phyloP scores from a whole-genome alignment of 257 asterid species.

The Petrea volubilis region DNA sequence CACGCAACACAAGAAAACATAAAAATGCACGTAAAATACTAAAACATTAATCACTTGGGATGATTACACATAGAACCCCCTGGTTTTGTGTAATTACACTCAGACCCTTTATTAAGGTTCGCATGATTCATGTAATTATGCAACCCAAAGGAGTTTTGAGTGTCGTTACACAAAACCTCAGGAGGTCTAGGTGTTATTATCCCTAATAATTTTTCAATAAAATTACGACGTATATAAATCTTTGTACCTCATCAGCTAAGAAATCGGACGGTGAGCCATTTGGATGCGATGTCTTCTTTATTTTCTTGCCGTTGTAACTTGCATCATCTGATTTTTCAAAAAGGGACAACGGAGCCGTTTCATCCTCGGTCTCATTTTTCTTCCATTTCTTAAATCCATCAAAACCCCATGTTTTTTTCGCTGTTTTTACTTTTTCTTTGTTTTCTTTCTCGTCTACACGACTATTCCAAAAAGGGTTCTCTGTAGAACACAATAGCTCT shows the following conservation, averaged over 20 bases:
- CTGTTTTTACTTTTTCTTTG: constrained; percentile 35
- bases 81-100: too few relatives aligned
- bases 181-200: too few relatives aligned
- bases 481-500: constrained; percentile 50
- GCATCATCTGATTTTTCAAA: constrained; percentile 55
- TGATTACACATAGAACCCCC: too few relatives aligned
- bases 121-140: not conserved
- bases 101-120: too few relatives aligned
- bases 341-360: constrained; percentile 65
- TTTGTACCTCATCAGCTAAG: constrained; percentile 59
- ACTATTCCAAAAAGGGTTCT: constrained; percentile 56
- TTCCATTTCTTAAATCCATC: constrained; percentile 88
- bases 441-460: constrained; percentile 31
- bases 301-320: constrained; percentile 36
- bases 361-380: constrained; percentile 61
- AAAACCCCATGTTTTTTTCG: constrained; percentile 69
- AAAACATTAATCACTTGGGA: too few relatives aligned
- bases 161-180: too few relatives aligned
- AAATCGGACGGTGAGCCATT: constrained; percentile 48
- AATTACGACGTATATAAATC: too few relatives aligned
- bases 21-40: not conserved
- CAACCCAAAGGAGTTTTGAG: too few relatives aligned
- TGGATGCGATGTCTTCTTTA: constrained; percentile 51
- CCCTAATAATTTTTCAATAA: too few relatives aligned
- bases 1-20: not conserved